Evolutionary conservation across 169 alveolate genomes (phyloP), one percentile per base, ranked within the genome.

Genomic region (Toxoplasma gondii): DNA sequence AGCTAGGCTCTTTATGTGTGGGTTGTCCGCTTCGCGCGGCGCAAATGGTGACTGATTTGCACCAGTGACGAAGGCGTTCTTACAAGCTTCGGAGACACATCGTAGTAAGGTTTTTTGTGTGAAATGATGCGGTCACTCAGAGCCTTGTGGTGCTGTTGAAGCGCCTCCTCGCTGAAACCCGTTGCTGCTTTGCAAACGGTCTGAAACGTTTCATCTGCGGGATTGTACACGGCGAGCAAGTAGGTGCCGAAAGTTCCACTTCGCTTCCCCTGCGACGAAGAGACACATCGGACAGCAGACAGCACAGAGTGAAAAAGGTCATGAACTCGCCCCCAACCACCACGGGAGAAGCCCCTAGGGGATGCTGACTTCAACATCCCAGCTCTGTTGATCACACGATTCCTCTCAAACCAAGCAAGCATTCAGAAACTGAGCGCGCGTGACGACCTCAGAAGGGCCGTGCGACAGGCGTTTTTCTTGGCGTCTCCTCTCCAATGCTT

Each of bases 161-260:
- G 94, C 58, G 96, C 95, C 96, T 98, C 99, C 94, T 99, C 99
- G 67, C 98, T 96, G 96, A 99, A 98, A 16, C 99, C 99, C 31
- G 99, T 98, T 27, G 99, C 99, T 24, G 99, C 98, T 95, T 98
- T 99, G 94, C 99, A 98, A 43, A 98, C 98, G 0, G 99, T 98
- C 93, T 99, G 99, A 96, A 97, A 98, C 41, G 97, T 96, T 91
- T 99, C 99, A 58, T 97, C 98, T 93, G 97, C 98, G 43, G 98
- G 98, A 96, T 99, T 98, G 93, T 98, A 99, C 84, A 99, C 98
- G 43, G 99, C 99, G 83, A 99, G 96, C 94, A 99, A 96, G 95
- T 97, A 99, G 0, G 99, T 98, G 39, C 99, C 99, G 97, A 97
- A 99, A 34, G 98, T 96, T 39, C 99, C 99, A 82, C 98, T 97